phyloP scores from a whole-genome alignment of 2,329 filamentous ascomycete species.

The Lecanosticta acicola region DNA sequence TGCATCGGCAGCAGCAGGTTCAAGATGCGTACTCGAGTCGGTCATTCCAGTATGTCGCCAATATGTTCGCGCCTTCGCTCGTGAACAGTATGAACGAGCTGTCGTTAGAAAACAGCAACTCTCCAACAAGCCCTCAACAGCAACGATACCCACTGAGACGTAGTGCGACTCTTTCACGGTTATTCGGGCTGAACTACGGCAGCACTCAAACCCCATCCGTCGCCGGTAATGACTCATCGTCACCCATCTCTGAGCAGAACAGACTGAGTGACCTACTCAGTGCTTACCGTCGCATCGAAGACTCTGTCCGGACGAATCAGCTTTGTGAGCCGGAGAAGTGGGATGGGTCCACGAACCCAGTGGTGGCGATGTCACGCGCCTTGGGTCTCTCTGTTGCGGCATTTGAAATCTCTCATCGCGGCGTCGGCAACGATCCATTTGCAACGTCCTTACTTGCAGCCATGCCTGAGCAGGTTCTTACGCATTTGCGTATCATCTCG shows the following conservation, averaged over 20 bases:
- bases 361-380: slow-evolving; percentile 32
- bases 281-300: slow-evolving; percentile 53
- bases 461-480: slow-evolving; percentile 76
- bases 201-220: slow-evolving; percentile 3
- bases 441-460: slow-evolving; percentile 68
- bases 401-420: slow-evolving; percentile 86
- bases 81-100: slow-evolving; percentile 28
- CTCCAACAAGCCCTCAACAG: slow-evolving; percentile 14
- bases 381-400: slow-evolving; percentile 83
- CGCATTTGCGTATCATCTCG: slow-evolving; percentile 78
- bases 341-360: slow-evolving; percentile 13
- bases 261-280: slow-evolving; percentile 39
- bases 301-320: slow-evolving; percentile 49
- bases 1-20: slow-evolving; percentile 28
- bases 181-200: slow-evolving; percentile 13
- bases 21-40: slow-evolving; percentile 23
- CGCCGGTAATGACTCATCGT: background rate
- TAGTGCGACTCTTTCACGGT: slow-evolving; percentile 13
- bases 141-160: slow-evolving; percentile 14
- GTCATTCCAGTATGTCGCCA: slow-evolving; percentile 24
- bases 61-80: slow-evolving; percentile 27
- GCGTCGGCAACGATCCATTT: slow-evolving; percentile 62
- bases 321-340: slow-evolving; percentile 28
- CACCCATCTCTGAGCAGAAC: slow-evolving; percentile 10
- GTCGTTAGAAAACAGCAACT: slow-evolving; percentile 17